These are phyloP conservation scores for Plectosphaerella cucumerina DNA, from an alignment of 2,329 filamentous ascomycete species.

Conservation along the genomic window DNA sequence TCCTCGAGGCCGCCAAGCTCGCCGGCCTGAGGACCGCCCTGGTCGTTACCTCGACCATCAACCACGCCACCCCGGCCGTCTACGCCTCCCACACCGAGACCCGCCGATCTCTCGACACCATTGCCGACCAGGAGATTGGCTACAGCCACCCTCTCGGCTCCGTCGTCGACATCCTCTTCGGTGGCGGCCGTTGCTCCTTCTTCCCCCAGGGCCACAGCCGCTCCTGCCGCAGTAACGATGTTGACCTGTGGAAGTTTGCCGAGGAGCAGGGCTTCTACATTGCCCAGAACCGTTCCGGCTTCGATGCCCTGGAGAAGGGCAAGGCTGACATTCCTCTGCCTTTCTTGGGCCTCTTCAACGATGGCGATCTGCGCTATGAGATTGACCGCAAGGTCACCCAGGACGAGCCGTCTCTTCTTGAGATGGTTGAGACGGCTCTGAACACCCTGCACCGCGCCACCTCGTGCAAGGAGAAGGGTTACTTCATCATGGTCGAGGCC, in stretches of 20 bases:
- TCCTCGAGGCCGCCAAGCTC: slow-evolving; percentile 34
- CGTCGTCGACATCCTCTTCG: slow-evolving; percentile 32
- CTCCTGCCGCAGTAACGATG: slow-evolving; percentile 30
- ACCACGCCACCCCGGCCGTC: slow-evolving; percentile 25
- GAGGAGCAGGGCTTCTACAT: slow-evolving; percentile 27
- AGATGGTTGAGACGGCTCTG: slow-evolving; percentile 33
- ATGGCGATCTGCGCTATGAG: slow-evolving; percentile 22
- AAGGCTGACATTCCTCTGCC: slow-evolving; percentile 23
- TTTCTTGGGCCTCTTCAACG: slow-evolving; percentile 33
- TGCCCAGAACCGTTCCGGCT: slow-evolving; percentile 27
- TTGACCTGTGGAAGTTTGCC: slow-evolving; percentile 30
- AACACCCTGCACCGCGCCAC: slow-evolving; percentile 28
- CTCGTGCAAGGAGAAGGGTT: slow-evolving; percentile 25
- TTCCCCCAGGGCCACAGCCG: slow-evolving; percentile 28
- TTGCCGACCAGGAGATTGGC: slow-evolving; percentile 34
- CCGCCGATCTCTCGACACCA: slow-evolving; percentile 27
- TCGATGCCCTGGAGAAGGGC: slow-evolving; percentile 23
- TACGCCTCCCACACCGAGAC: slow-evolving; percentile 28
- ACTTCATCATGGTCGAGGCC: slow-evolving; percentile 35
- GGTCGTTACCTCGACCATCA: slow-evolving; percentile 36
- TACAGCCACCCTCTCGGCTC: slow-evolving; percentile 30
- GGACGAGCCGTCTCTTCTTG: slow-evolving; percentile 32
- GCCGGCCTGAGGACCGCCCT: slow-evolving; percentile 34
- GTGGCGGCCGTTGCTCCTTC: slow-evolving; percentile 35
- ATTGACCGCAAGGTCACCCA: slow-evolving; percentile 26